Conservation (phyloP, 2,329 filamentous ascomycete species). For the Penicillium sp. region DNA sequence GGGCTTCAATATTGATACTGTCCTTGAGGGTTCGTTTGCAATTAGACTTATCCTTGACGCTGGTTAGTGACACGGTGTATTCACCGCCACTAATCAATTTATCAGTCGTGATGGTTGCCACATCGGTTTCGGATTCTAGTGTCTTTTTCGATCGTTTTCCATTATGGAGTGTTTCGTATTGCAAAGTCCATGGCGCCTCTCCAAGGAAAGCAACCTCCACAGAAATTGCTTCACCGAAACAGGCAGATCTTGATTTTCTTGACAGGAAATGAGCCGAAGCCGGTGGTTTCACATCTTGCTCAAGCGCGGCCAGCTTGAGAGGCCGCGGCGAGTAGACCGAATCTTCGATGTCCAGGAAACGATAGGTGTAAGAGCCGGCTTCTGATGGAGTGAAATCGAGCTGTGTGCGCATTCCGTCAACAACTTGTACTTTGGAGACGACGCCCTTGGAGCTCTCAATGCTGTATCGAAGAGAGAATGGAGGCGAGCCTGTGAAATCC, state of each 20-base stretch:
- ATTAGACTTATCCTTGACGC: conserved; percentile 78
- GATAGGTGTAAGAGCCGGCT: conserved; percentile 83
- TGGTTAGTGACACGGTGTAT: conserved; percentile 81
- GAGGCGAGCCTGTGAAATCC: conserved; percentile 87
- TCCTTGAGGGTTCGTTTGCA: conserved; percentile 86
- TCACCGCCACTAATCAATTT: conserved; percentile 78
- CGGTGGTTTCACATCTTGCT: conserved; percentile 90
- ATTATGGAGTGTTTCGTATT: conserved; percentile 90
- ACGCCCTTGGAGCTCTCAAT: conserved; percentile 62
- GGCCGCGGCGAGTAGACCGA: conserved; percentile 70
- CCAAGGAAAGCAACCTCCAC: conserved; percentile 74
- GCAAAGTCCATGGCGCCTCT: conserved; percentile 81
- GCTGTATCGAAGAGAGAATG: conserved; percentile 79
- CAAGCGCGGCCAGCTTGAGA: conserved; percentile 64
- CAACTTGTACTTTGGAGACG: conserved; percentile 53
- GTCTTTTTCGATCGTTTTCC: conserved; percentile 75
- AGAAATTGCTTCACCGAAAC: conserved; percentile 76
- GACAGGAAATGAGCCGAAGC: conserved; percentile 71
- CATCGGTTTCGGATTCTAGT: conserved; percentile 61
- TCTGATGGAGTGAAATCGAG: conserved; percentile 77
- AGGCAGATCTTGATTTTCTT: conserved; percentile 61
- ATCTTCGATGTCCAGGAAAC: conserved; percentile 79
- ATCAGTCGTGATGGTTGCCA: conserved; percentile 72
- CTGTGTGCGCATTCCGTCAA: conserved; percentile 76
- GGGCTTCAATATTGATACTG: conserved; percentile 79